Conservation (phyloP, 192 early-diverging fungal genomes). For the Rhizoclosmatium globosum region DNA sequence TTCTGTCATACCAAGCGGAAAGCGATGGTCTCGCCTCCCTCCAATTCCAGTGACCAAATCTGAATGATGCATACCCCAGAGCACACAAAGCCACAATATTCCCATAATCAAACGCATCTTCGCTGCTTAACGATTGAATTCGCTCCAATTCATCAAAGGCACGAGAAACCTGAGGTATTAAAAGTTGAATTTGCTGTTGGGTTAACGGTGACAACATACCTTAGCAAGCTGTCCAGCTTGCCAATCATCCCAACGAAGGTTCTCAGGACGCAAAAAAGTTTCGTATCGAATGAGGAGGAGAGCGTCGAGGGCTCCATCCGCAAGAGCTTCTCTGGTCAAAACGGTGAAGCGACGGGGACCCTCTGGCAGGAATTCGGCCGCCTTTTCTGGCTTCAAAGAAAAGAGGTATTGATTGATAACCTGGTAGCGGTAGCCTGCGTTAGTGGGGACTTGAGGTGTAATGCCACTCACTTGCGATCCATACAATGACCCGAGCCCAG, state of each 20-base stretch:
- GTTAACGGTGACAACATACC: background rate
- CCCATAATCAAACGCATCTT: constrained; percentile 1
- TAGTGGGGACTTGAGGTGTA: background rate
- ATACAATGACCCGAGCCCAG: constrained; percentile 19
- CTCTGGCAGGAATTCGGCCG: constrained; percentile 13
- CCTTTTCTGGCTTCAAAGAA: background rate
- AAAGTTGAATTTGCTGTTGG: background rate
- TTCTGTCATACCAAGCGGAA: background rate
- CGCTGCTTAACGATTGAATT: background rate
- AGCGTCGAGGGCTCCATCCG: constrained; percentile 30
- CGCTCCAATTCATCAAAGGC: constrained; percentile 20
- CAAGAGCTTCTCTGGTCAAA: constrained; percentile 25
- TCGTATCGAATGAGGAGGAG: constrained; percentile 19
- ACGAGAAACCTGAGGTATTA: background rate
- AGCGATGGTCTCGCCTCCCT: background rate
- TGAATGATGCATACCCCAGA: background rate
- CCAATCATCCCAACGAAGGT: constrained; percentile 10
- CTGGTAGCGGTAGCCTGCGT: background rate
- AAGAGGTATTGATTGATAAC: constrained; percentile 36
- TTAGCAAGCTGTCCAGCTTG: constrained; percentile 26
- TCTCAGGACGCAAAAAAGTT: constrained; percentile 8
- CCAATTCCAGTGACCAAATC: background rate
- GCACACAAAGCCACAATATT: constrained; percentile 7
- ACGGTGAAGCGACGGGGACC: background rate
- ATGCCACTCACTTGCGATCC: constrained; percentile 12